Evolutionary conservation across 495 filamentous ascomycete genomes (phyloP).

Genomic region (Lophium mytilinum): DNA sequence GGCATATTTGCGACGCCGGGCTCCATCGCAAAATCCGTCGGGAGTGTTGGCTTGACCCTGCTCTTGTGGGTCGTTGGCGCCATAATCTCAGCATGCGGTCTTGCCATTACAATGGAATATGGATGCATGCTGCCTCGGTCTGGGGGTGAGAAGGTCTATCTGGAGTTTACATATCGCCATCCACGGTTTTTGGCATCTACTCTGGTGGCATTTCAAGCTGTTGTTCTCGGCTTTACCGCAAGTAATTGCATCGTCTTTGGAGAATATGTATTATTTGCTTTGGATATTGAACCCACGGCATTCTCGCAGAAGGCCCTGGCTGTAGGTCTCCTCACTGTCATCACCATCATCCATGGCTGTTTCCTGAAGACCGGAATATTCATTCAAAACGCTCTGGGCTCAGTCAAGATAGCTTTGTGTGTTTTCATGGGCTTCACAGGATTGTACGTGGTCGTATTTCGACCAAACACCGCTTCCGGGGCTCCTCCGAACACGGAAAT

Average conservation of each 20-base stretch:
- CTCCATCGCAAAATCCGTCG: slow-evolving; percentile 55
- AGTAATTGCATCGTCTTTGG: slow-evolving; percentile 29
- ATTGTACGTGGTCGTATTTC: slow-evolving; percentile 27
- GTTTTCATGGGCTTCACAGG: slow-evolving; percentile 39
- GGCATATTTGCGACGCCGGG: slow-evolving; percentile 72
- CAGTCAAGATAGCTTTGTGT: slow-evolving; percentile 31
- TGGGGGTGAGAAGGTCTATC: slow-evolving; percentile 68
- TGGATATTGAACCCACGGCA: slow-evolving; percentile 17
- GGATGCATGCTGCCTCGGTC: slow-evolving; percentile 65
- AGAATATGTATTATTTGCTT: slow-evolving; percentile 26
- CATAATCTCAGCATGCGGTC: slow-evolving; percentile 49
- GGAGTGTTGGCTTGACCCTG: slow-evolving; percentile 59
- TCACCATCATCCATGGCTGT: slow-evolving; percentile 27
- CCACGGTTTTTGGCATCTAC: slow-evolving; percentile 64
- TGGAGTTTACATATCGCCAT: slow-evolving; percentile 64
- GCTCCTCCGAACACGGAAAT: slow-evolving; percentile 11
- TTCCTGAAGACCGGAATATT: slow-evolving; percentile 24
- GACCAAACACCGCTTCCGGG: background rate
- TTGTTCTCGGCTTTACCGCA: slow-evolving; percentile 62
- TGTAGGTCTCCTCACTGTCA: slow-evolving; percentile 22
- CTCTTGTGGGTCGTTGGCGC: slow-evolving; percentile 58
- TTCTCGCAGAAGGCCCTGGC: slow-evolving; percentile 18
- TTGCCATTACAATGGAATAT: slow-evolving; percentile 57
- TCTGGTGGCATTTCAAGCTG: slow-evolving; percentile 56
- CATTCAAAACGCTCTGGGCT: slow-evolving; percentile 29